Evolutionary conservation across 345 rosid genomes (phyloP).

Genomic region (Psidium guajava): DNA sequence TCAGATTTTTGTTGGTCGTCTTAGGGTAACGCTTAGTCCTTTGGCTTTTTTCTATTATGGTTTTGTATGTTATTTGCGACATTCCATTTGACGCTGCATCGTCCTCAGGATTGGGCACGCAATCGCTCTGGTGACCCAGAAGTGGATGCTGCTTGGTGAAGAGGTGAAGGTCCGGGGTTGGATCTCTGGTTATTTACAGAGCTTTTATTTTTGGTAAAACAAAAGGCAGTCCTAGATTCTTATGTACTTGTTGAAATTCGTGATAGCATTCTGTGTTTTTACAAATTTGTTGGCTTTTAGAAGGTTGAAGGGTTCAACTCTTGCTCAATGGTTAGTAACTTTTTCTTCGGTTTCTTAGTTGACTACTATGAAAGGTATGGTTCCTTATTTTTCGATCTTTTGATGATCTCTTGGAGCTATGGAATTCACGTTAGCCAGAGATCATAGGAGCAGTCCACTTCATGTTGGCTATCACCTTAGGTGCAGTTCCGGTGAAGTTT

Average conservation of each 20-base stretch:
- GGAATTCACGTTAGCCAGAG: not conserved
- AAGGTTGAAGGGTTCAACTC: not conserved
- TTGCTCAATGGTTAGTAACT: not conserved
- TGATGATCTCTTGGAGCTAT: not conserved
- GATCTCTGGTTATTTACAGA: slow-evolving; percentile 61
- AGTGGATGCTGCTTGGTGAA: slow-evolving; percentile 62
- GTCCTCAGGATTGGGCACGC: slow-evolving; percentile 84
- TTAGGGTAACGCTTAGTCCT: slow-evolving; percentile 45
- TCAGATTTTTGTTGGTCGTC: slow-evolving; percentile 89
- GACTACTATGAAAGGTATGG: not conserved
- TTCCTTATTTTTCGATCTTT: not conserved
- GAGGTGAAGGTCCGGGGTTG: slow-evolving; percentile 93
- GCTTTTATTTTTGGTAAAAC: not conserved
- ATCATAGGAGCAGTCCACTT: not conserved
- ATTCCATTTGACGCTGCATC: not conserved
- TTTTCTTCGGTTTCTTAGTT: not conserved
- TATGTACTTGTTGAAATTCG: not conserved
- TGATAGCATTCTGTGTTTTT: not conserved
- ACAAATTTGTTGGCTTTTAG: not conserved
- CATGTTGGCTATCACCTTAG: not conserved
- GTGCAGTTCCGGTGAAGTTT: not conserved
- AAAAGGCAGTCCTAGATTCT: not conserved
- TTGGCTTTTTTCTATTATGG: not conserved
- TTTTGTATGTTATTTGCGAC: not conserved
- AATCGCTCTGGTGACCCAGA: slow-evolving; percentile 84